Percentiles rank a stretch among this genome's conserved stretches.
Evolutionary conservation across 1,284 basidiomycete species (phyloP).

Genomic region (Neonothopanus nambi): DNA sequence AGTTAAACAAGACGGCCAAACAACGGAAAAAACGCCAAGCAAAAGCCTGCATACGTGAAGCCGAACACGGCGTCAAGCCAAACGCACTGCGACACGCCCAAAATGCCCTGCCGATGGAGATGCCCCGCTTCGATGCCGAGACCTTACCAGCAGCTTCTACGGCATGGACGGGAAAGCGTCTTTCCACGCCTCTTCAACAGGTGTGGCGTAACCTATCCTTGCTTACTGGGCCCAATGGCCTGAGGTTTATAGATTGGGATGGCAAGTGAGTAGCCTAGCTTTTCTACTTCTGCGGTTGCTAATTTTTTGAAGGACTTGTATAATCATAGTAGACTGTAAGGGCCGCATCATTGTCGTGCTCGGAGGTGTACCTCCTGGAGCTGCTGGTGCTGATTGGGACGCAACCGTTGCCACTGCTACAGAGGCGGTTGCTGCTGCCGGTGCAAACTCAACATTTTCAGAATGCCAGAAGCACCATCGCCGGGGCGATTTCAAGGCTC

Average conservation of each 20-base stretch:
- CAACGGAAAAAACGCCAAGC: too few species aligned
- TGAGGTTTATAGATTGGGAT: background rate
- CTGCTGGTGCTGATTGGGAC: background rate
- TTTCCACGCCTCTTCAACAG: background rate
- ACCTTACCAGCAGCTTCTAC: background rate
- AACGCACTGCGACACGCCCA: background rate
- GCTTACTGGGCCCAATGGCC: background rate
- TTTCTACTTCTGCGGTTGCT: background rate
- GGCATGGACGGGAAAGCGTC: background rate
- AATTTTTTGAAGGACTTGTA: background rate
- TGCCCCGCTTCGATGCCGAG: background rate
- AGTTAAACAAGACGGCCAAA: too few species aligned
- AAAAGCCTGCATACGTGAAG: too few species aligned
- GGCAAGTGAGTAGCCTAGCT: background rate
- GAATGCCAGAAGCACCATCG: background rate
- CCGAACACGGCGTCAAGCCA: too few species aligned
- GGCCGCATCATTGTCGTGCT: background rate
- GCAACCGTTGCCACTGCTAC: background rate
- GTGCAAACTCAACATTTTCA: background rate
- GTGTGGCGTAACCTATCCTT: background rate
- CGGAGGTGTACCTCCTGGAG: background rate
- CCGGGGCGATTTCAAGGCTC: conserved; percentile 14
- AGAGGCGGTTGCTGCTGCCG: background rate
- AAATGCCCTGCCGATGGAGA: background rate
- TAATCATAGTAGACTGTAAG: background rate